phyloP scores from a whole-genome alignment of 2,329 filamentous ascomycete genomes.

The Neoarthrinium moseri region DNA sequence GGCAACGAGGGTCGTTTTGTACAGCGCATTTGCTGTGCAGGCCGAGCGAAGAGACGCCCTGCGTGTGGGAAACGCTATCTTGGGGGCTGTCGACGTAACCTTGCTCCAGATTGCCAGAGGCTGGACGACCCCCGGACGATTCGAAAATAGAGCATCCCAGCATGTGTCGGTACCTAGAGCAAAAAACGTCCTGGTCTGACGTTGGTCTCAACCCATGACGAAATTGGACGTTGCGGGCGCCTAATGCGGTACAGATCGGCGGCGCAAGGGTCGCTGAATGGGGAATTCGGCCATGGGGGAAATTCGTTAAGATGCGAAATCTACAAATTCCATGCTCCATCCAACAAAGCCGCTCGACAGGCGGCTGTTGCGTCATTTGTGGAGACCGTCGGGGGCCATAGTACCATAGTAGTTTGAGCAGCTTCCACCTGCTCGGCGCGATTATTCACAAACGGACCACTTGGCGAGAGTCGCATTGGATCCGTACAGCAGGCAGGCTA shows the following conservation, averaged over 20 bases:
- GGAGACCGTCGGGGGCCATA: neutral
- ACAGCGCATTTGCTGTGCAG: too few species aligned
- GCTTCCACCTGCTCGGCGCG: neutral
- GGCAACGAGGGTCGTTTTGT: too few species aligned
- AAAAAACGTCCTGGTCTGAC: too few species aligned
- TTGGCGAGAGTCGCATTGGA: neutral
- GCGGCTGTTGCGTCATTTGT: conserved; percentile 4
- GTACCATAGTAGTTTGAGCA: neutral
- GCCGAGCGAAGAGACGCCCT: too few species aligned
- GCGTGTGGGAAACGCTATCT: too few species aligned
- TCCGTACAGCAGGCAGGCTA: neutral
- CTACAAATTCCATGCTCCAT: too few species aligned
- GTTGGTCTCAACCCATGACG: neutral
- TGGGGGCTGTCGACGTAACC: too few species aligned
- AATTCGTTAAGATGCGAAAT: conserved; percentile 4
- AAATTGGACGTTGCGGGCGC: neutral
- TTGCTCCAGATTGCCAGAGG: too few species aligned
- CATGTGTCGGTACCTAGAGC: too few species aligned
- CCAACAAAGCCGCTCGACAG: too few species aligned
- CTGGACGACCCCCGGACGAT: too few species aligned
- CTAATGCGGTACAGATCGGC: neutral
- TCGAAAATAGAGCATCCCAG: too few species aligned
- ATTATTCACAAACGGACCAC: neutral
- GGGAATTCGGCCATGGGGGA: neutral
- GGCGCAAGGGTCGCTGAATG: neutral